These are phyloP conservation scores for Jatropha curcas DNA, from an alignment of 345 rosid genomes.

Conservation along the genomic window DNA sequence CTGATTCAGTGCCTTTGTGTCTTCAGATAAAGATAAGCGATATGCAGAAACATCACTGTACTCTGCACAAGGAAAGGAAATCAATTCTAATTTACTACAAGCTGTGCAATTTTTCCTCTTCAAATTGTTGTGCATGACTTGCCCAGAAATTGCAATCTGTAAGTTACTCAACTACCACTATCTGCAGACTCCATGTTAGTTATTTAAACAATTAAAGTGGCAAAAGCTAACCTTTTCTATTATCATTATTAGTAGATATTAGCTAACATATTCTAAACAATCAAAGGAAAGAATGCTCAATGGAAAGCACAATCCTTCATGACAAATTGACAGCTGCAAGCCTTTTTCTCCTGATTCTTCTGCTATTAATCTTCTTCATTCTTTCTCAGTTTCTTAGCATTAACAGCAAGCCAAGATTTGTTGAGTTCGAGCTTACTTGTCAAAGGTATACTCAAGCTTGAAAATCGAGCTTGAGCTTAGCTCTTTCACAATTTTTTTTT, in stretches of 20 bases:
- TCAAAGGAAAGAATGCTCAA: not conserved
- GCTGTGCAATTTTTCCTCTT: no score
- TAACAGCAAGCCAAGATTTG: no score
- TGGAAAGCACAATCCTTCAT: not conserved
- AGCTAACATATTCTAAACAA: not conserved
- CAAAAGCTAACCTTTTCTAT: not conserved
- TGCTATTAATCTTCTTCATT: not conserved
- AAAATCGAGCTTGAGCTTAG: no score
- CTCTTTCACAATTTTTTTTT: no score
- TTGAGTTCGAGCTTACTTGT: no score
- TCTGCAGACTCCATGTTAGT: not conserved
- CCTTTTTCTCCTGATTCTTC: not conserved
- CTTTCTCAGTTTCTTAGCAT: not conserved
- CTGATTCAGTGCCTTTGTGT: conserved; percentile 97
- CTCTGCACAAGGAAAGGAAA: conserved; percentile 45
- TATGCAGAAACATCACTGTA: conserved; percentile 92
- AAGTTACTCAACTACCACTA: not conserved
- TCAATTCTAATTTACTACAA: not conserved
- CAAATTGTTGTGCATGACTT: not conserved
- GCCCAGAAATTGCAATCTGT: not conserved
- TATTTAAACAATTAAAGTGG: not conserved
- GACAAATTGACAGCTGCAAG: not conserved
- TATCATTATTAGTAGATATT: not conserved
- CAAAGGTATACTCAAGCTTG: no score
- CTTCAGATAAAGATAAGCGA: conserved; percentile 90